Evolutionary conservation across 2,329 filamentous ascomycete genomes (phyloP).

Genomic region (Ophiostoma piceae): DNA sequence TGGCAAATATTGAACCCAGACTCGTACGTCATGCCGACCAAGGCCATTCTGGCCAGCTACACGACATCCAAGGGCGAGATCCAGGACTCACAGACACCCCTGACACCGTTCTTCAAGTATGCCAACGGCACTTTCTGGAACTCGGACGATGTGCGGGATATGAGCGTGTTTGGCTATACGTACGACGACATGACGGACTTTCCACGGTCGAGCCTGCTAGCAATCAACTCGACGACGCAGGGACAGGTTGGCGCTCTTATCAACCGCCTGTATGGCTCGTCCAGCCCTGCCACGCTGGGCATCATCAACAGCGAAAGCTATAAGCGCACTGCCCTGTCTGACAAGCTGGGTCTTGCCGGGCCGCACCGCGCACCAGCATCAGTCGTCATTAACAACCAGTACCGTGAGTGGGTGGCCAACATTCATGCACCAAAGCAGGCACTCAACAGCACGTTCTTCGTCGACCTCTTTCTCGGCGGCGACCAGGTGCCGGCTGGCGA

Average conservation of each 20-base stretch:
- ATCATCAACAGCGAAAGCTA: not conserved
- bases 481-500: conserved; percentile 36
- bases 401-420: conserved; percentile 64
- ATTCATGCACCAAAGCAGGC: conserved; percentile 57
- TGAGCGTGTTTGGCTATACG: conserved; percentile 63
- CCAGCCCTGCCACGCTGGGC: not conserved
- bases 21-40: conserved; percentile 57
- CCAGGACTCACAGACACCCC: conserved; percentile 50
- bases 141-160: conserved; percentile 55
- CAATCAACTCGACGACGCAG: conserved; percentile 35
- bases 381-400: conserved; percentile 39
- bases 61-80: conserved; percentile 51
- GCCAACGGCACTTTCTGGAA: conserved; percentile 60
- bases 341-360: not conserved
- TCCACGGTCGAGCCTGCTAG: conserved; percentile 26
- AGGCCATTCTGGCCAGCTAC: conserved; percentile 55
- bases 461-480: conserved; percentile 64
- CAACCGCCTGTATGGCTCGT: conserved; percentile 54
- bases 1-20: conserved; percentile 71
- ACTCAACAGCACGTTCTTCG: conserved; percentile 54
- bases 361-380: conserved; percentile 15
- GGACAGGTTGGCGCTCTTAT: conserved; percentile 47
- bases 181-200: conserved; percentile 56
- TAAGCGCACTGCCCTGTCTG: not conserved
- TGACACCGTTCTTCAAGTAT: conserved; percentile 63